phyloP scores from a whole-genome alignment of 2,329 filamentous ascomycete species.

The Arthrobotrys entomopaga region DNA sequence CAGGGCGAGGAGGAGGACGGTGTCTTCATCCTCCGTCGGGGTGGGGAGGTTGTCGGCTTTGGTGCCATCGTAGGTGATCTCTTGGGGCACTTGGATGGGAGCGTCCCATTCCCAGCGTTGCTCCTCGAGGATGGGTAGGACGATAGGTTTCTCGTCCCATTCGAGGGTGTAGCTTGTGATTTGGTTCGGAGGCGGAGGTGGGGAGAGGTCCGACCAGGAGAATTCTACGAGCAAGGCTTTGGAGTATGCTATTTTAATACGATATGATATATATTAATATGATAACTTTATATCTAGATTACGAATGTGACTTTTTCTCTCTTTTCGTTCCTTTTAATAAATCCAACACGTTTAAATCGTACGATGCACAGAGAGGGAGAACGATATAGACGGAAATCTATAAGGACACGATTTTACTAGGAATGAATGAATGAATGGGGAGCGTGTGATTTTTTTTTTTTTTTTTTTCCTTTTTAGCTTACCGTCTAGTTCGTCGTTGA shows the following conservation, averaged over 20 bases:
- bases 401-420: neutral
- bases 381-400: neutral
- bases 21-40: constrained; percentile 49
- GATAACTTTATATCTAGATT: too few species aligned
- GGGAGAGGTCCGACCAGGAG: constrained; percentile 52
- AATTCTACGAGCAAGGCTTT: constrained; percentile 54
- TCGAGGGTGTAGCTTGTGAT: constrained; percentile 52
- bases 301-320: too few species aligned
- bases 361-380: neutral
- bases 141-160: constrained; percentile 54
- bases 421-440: neutral
- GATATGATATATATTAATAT: too few species aligned
- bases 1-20: constrained; percentile 45
- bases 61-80: constrained; percentile 51
- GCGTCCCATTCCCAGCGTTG: constrained; percentile 54
- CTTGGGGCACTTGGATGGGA: constrained; percentile 48
- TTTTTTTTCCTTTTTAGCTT: too few species aligned
- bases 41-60: constrained; percentile 44
- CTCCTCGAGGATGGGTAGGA: constrained; percentile 50
- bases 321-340: too few species aligned
- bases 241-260: constrained; percentile 37
- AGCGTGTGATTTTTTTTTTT: neutral
- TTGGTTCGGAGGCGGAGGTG: constrained; percentile 43
- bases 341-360: too few species aligned
- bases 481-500: constrained; percentile 53